Base-by-base conservation (phyloP, 306 rosid genomes). In the Sophora flavescens region DNA sequence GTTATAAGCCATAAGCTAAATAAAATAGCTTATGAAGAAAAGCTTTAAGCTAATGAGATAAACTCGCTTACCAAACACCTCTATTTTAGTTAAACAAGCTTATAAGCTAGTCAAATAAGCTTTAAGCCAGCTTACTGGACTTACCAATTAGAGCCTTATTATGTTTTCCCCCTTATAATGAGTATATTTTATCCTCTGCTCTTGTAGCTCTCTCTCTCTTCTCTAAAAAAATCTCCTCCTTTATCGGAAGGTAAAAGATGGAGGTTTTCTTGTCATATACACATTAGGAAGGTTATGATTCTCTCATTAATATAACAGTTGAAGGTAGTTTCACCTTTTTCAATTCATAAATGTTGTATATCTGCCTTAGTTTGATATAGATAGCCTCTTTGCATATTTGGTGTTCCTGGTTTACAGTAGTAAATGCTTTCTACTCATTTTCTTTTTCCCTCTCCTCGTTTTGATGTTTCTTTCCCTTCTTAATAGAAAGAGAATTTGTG, bases 401-500 rank as follows among this genome's bases (percentile, higher is more conserved):
- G 58, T 8, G n/a, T 33, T 57, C 39, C 69, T 81, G 63, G 48
- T 73, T 48, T 50, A 70, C 33, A 39, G 15, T 35, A 39, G 56
- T 50, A 22, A 59, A 58, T 51, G 50, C 53, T 80, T 61, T 67
- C 63, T 26, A 56, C 60, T 44, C 44, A 14, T 42, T 67, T 76
- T 60, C 38, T 45, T 7, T 45, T 13, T 12, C 28, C 36, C 17
- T 17, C 18, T 17, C 47, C 41, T 51, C 10, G 30, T 68, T 74
- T 53, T 67, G 12, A 80, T 39, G 14, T 75, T 52, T 58, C 45
- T 12, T n/a, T 47, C 44, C 28, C 28, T 73, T 42, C 39, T 54
- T 16, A 56, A 77, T 78, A 96, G 99, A 96, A 91, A 89, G 98
- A 92, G 76, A 78, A 92, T 87, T 86, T 81, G 67, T 96, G 99